phyloP scores from a whole-genome alignment of 2,329 filamentous ascomycete species.

The Scedosporium aurantiacum region DNA sequence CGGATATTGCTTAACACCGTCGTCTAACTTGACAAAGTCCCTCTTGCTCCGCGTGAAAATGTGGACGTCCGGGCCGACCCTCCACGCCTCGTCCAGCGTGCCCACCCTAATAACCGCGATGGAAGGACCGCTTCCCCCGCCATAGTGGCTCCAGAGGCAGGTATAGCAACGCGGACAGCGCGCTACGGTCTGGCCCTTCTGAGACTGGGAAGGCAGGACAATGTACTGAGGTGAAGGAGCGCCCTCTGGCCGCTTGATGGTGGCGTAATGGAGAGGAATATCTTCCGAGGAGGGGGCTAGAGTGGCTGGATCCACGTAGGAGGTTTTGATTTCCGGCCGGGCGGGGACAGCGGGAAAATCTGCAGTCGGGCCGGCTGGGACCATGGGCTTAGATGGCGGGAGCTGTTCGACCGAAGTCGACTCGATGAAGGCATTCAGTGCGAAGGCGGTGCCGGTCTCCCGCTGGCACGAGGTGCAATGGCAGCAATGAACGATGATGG shows the following conservation, averaged over 20 bases:
- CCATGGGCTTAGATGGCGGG: conserved; percentile 14
- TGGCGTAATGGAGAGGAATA: conserved; percentile 13
- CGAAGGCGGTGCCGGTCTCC: conserved; percentile 28
- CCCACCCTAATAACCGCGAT: conserved; percentile 29
- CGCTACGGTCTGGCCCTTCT: conserved; percentile 26
- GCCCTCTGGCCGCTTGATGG: not conserved
- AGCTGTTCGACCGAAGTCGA: conserved; percentile 19
- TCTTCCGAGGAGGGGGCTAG: not conserved
- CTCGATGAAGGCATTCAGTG: conserved; percentile 24
- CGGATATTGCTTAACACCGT: not conserved
- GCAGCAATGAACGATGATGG: conserved; percentile 33
- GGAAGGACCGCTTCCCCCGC: conserved; percentile 15
- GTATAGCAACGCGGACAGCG: conserved; percentile 30
- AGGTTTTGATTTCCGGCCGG: not conserved
- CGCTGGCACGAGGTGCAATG: conserved; percentile 35
- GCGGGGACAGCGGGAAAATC: not conserved
- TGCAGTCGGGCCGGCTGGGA: conserved; percentile 9
- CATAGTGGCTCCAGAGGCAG: conserved; percentile 31
- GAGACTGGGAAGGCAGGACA: conserved; percentile 27
- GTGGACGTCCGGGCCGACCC: conserved; percentile 32
- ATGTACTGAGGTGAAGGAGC: conserved; percentile 4
- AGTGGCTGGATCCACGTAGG: not conserved
- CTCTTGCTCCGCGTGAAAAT: conserved; percentile 29
- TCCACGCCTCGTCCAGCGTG: conserved; percentile 28
- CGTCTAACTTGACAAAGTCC: conserved; percentile 16